Evolutionary conservation across 257 asterid species (phyloP).

Genomic region (Solanum gracilifrons): DNA sequence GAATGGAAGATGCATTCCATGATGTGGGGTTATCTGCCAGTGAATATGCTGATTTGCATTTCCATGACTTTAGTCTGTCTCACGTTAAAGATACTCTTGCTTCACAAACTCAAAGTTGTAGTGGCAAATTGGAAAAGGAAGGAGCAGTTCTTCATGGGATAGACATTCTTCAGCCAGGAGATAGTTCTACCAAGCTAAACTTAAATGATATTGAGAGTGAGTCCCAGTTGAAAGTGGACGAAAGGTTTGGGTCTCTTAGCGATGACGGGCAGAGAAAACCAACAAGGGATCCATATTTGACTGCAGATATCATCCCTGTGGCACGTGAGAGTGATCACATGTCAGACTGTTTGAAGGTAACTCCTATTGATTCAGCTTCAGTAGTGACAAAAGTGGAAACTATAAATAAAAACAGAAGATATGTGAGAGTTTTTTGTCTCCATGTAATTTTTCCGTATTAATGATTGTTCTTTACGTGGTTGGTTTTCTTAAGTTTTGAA

Average conservation of each 20-base stretch:
- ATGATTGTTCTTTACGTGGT: neutral
- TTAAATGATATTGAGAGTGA: slow-evolving; percentile 10
- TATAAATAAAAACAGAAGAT: neutral
- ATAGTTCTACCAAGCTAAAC: slow-evolving; percentile 2
- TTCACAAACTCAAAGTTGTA: slow-evolving; percentile 18
- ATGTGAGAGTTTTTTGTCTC: neutral
- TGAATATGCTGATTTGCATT: slow-evolving; percentile 11
- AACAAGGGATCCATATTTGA: slow-evolving; percentile 4
- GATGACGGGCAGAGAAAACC: slow-evolving; percentile 14
- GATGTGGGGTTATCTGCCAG: slow-evolving; percentile 39
- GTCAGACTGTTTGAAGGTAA: slow-evolving; percentile 15
- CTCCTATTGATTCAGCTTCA: slow-evolving; percentile 16
- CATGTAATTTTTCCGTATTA: neutral
- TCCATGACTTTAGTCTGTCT: slow-evolving; percentile 28
- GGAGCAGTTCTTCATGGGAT: slow-evolving; percentile 14
- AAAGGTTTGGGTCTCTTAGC: slow-evolving; percentile 8
- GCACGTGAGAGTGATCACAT: slow-evolving; percentile 7
- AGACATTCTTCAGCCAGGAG: slow-evolving; percentile 10
- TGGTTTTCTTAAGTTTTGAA: neutral
- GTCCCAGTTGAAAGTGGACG: slow-evolving; percentile 9
- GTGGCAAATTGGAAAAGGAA: slow-evolving; percentile 15
- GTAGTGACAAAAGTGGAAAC: slow-evolving; percentile 14
- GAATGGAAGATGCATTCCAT: slow-evolving; percentile 58
- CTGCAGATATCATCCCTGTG: slow-evolving; percentile 13
- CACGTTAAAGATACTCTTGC: slow-evolving; percentile 49